These are phyloP conservation scores for Tolypocladium paradoxum DNA, from an alignment of 2,329 filamentous ascomycete species.

Conservation along the genomic window DNA sequence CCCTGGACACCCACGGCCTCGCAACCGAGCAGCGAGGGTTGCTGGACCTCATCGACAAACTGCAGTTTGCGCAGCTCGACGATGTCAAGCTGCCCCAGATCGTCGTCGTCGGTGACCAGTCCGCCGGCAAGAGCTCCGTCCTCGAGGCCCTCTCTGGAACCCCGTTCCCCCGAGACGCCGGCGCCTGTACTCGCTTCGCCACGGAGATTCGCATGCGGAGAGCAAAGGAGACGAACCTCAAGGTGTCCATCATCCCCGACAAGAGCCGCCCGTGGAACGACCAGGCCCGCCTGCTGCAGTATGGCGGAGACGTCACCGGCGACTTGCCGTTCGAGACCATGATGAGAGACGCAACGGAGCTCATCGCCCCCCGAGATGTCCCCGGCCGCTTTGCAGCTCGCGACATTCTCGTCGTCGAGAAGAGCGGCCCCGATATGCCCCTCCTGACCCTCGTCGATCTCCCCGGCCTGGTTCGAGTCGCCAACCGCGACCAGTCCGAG, in stretches of 20 bases:
- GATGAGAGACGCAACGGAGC: slow-evolving; percentile 38
- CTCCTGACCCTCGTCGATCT: slow-evolving; percentile 52
- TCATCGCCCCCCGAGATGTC: slow-evolving; percentile 38
- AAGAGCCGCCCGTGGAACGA: slow-evolving; percentile 34
- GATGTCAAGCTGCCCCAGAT: slow-evolving; percentile 48
- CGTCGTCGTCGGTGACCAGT: slow-evolving; percentile 55
- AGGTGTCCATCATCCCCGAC: slow-evolving; percentile 45
- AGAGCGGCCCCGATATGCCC: slow-evolving; percentile 47
- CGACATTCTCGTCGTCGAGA: slow-evolving; percentile 47
- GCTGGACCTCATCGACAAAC: slow-evolving; percentile 45
- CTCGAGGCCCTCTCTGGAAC: slow-evolving; percentile 54
- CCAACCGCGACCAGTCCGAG: slow-evolving; percentile 40
- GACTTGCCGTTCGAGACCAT: slow-evolving; percentile 37
- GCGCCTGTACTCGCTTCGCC: slow-evolving; percentile 50
- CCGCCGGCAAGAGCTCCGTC: slow-evolving; percentile 52
- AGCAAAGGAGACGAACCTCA: slow-evolving; percentile 31
- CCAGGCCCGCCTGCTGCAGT: slow-evolving; percentile 34
- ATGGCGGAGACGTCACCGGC: slow-evolving; percentile 33
- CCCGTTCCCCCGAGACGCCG: slow-evolving; percentile 48
- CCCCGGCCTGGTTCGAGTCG: slow-evolving; percentile 45
- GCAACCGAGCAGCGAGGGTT: slow-evolving; percentile 44
- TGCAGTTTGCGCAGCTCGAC: slow-evolving; percentile 42
- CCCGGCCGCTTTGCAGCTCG: slow-evolving; percentile 39
- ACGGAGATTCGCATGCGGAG: slow-evolving; percentile 47
- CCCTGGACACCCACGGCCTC: slow-evolving; percentile 37